Conservation (phyloP, 1,139 yeast species). For the Pichia sp. region DNA sequence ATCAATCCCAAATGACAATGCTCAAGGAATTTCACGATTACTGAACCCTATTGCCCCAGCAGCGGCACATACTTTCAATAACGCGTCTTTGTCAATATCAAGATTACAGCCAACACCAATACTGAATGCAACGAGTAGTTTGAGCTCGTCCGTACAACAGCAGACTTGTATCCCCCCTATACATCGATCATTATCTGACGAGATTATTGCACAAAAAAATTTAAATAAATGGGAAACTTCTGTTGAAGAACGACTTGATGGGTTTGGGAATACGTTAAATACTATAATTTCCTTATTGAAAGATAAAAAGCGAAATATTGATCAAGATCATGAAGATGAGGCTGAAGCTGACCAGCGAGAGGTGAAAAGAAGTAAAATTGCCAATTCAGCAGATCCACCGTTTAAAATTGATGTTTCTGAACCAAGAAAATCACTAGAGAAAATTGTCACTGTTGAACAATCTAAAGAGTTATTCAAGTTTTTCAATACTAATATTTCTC, state of each 20-base stretch:
- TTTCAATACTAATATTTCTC: slow-evolving; percentile 50
- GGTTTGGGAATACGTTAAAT: slow-evolving; percentile 17
- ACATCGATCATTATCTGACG: neutral
- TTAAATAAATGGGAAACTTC: slow-evolving; percentile 21
- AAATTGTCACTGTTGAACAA: slow-evolving; percentile 30
- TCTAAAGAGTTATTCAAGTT: slow-evolving; percentile 44
- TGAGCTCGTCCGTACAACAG: neutral
- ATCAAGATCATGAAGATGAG: neutral
- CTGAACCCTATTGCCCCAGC: neutral
- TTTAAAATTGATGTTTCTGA: neutral
- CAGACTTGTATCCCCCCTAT: neutral
- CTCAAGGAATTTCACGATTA: neutral
- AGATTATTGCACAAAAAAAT: neutral
- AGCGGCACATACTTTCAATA: neutral
- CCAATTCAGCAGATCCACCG: neutral
- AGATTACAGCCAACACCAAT: neutral
- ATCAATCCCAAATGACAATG: neutral
- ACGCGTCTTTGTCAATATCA: neutral
- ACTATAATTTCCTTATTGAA: slow-evolving; percentile 19
- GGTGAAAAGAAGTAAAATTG: neutral
- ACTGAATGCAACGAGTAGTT: neutral
- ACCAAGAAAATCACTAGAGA: slow-evolving; percentile 4
- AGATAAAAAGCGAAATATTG: slow-evolving; percentile 5
- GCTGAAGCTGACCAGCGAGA: neutral
- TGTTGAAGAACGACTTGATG: slow-evolving; percentile 29